Conservation (phyloP, 345 rosid species). For the Moringa oleifera region DNA sequence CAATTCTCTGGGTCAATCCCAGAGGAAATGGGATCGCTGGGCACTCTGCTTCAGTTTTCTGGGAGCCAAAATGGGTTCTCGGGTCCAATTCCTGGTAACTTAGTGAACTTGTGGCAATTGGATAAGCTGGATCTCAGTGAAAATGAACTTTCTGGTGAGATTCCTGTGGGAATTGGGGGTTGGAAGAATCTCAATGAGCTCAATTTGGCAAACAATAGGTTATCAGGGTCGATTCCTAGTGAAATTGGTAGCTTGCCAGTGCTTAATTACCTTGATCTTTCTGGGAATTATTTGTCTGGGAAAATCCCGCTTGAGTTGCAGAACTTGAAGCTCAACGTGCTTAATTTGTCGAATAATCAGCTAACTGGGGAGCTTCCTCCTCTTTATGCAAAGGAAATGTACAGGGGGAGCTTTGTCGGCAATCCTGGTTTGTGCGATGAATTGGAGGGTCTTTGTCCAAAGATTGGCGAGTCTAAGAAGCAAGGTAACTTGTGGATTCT, state of each 20-base stretch:
- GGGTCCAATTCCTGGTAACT: slow-evolving; percentile 45
- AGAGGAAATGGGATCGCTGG: slow-evolving; percentile 40
- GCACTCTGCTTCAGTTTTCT: slow-evolving; percentile 46
- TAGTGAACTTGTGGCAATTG: slow-evolving; percentile 50
- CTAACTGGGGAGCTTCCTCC: slow-evolving; percentile 71
- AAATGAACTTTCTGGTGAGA: slow-evolving; percentile 58
- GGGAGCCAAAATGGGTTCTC: slow-evolving; percentile 41
- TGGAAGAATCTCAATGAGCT: slow-evolving; percentile 73
- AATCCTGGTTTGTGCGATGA: slow-evolving; percentile 77
- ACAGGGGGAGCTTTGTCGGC: slow-evolving; percentile 54
- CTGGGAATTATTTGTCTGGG: slow-evolving; percentile 62
- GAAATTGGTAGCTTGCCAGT: slow-evolving; percentile 63
- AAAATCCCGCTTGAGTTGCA: slow-evolving; percentile 59
- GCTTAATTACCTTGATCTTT: slow-evolving; percentile 89
- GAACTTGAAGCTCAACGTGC: slow-evolving; percentile 69
- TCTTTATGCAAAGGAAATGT: slow-evolving; percentile 44
- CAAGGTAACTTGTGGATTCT: slow-evolving; percentile 57
- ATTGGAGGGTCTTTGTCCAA: slow-evolving; percentile 50
- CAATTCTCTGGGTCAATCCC: slow-evolving; percentile 62
- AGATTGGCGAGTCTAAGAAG: slow-evolving; percentile 24
- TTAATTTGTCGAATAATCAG: slow-evolving; percentile 68
- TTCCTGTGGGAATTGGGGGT: slow-evolving; percentile 48
- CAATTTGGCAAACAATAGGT: slow-evolving; percentile 51
- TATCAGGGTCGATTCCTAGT: slow-evolving; percentile 61
- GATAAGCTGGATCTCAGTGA: slow-evolving; percentile 59